Conservation (phyloP, 1,284 basidiomycete species). For the Heterobasidion parviporum region DNA sequence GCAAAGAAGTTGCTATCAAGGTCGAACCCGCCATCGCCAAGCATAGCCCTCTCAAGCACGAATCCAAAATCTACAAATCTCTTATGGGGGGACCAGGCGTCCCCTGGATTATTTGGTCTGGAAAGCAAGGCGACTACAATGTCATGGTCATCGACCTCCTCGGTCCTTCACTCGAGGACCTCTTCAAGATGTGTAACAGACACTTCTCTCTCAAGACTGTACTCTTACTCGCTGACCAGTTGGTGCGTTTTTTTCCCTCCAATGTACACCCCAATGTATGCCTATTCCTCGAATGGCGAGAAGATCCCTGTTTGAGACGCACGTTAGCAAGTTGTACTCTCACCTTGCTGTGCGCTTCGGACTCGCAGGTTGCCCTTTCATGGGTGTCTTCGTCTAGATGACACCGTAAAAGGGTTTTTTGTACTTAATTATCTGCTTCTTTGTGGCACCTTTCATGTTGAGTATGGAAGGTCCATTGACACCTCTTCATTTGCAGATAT, state of each 20-base stretch:
- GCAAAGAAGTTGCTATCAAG: conserved; percentile 96
- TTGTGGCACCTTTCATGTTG: neutral
- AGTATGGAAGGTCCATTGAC: neutral
- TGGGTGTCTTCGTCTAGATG: no score
- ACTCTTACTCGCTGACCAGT: conserved; percentile 84
- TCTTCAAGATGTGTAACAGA: conserved; percentile 93
- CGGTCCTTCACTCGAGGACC: conserved; percentile 88
- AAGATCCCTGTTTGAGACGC: neutral
- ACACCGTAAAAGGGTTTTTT: no score
- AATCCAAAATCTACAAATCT: conserved; percentile 87
- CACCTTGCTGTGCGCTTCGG: no score
- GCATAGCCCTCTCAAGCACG: conserved; percentile 84
- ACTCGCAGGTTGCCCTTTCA: no score
- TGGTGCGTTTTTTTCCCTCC: conserved; percentile 44
- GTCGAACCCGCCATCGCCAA: conserved; percentile 82
- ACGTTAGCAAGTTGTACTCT: no score
- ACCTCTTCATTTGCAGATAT: conserved; percentile 36
- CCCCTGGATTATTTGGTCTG: conserved; percentile 93
- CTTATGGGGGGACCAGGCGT: conserved; percentile 91
- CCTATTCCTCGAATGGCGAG: neutral
- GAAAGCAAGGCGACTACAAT: conserved; percentile 92
- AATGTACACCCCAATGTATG: neutral
- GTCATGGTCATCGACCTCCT: conserved; percentile 96
- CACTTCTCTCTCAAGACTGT: conserved; percentile 92
- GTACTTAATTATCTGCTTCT: neutral